A percentile compares a stretch with the other conserved stretches of the same genome.
phyloP scores from a whole-genome alignment of 129 eudicot species.

The Kitagawia praeruptora region DNA sequence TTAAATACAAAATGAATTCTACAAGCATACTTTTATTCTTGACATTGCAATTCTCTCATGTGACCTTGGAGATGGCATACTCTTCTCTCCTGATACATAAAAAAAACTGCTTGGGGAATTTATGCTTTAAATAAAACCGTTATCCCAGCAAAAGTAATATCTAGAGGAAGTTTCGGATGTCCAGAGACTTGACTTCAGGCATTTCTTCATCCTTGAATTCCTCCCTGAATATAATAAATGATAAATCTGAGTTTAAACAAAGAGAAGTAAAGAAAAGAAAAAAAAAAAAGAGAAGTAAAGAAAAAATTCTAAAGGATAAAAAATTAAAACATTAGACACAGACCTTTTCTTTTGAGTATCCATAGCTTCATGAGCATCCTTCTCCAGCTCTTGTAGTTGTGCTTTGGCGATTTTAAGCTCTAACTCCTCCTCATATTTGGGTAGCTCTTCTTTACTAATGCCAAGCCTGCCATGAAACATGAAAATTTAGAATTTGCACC shows the following conservation, averaged over 20 bases:
- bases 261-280: not conserved
- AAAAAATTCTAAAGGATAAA: too few species aligned
- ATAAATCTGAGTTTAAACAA: not conserved
- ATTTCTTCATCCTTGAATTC: conserved; percentile 62
- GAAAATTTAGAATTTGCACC: not conserved
- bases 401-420: conserved; percentile 67
- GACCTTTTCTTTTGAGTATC: conserved; percentile 62
- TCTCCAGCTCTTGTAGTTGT: conserved; percentile 58
- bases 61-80: not conserved
- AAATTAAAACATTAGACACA: not conserved
- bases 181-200: conserved; percentile 51
- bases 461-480: conserved; percentile 38
- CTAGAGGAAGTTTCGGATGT: conserved; percentile 56
- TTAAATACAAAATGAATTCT: not conserved
- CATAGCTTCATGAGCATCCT: conserved; percentile 59
- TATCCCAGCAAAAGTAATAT: not conserved
- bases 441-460: conserved; percentile 42
- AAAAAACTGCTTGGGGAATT: conserved; percentile 7
- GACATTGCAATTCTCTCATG: not conserved
- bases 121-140: not conserved
- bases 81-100: not conserved
- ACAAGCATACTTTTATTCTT: conserved; percentile 9
- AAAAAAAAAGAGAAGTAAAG: not conserved
- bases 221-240: conserved; percentile 32
- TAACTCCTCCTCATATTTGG: conserved; percentile 54